Base-by-base conservation (phyloP, 2,329 filamentous ascomycete genomes). In the Delphinella strobiligena region DNA sequence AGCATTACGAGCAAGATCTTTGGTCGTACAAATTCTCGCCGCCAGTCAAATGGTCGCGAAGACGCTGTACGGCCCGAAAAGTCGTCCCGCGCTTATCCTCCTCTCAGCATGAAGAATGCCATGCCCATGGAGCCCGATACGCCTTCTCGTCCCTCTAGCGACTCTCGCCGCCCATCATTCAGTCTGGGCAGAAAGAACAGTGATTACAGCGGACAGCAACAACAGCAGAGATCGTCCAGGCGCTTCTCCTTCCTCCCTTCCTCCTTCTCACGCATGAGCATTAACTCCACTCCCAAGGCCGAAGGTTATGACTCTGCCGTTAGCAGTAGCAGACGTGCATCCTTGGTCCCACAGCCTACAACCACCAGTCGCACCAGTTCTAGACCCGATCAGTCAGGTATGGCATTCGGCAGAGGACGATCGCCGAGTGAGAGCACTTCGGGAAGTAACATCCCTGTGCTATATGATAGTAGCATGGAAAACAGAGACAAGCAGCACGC, bases 91-190 rank as follows among this genome's bases (percentile, higher is more conserved):
- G 80, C 74, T 47, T 93, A 95, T 54, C 89, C 89, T 41, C 89
- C 89, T 3, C 82, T 89, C 35, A 94, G 87, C 64, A 93, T 95
- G 86, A 75, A 81, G 45, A 80, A 81, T 46, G 68, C 76, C 2
- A 75, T 82, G 59, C 66, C 75, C 4, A 71, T 71, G 35, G 45
- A 42, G 22, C 45, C 47, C 19, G 61, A 77, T 71, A 60, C 68
- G 53, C 66, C 63, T 34, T 58, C 63, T 17, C 55, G 68, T 33
- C 61, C 60, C 24, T 70, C 67, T n/a, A 66, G 56, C 30, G 68
- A 71, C 22, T 68, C 64, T 3, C 60, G 60, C 33, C 60, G 67
- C 32, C 63, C 67, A 8, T 70, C 66, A 4, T 70, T 71, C 50
- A 61, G 61, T 36, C 71, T 71, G 49, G 61, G 56, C 36, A 55